Base-by-base conservation (phyloP, 768 basidiomycete genomes). In the Tylopilus plumbeoviolaceoides region DNA sequence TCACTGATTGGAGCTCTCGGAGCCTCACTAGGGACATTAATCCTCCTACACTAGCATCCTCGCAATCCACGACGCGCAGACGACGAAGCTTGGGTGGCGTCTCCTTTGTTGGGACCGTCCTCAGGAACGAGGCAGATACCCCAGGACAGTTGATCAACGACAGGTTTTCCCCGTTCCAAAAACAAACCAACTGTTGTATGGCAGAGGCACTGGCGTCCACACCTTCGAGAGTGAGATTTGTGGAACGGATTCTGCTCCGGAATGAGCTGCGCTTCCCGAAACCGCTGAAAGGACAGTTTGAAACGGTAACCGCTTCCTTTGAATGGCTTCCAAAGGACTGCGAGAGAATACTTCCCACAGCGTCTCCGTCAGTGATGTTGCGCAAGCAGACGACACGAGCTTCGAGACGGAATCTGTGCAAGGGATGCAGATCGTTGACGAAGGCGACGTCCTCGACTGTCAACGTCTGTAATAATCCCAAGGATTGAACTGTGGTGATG, bases 111-210 rank as follows among this genome's bases (percentile, higher is more conserved):
- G 40, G 54, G 31, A 47, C n/a, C 21, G 53, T n/a, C 18, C 14
- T 39, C 25, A 56, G 36, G 42, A 56, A 56, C 20, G 38, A 39
- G 31, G 30, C n/a, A 11, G 47, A 48, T 8, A 56, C 4, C 10
- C 47, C 45, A 25, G 38, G 47, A 33, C 55, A 56, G 31, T 48
- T 33, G 54, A 49, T 17, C 23, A 56, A 3, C 2, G 55, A 48
- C 2, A 56, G 38, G 18, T n/a, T 28, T 38, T 56, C 55, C 17
- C 55, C 55, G 10, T 56, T 49, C 54, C 55, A 56, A n/a, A 44
- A 27, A 28, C 55, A 40, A 10, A 50, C 31, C 20, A 56, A 3
- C 7, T 48, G 21, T 15, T 49, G 54, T 4, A 50, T 44, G 3
- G 42, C 47, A 15, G 47, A 7, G 20, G 41, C 5, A 17, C 41